Conservation (phyloP, 164 flowering plant genomes). For the Malania oleifera region DNA sequence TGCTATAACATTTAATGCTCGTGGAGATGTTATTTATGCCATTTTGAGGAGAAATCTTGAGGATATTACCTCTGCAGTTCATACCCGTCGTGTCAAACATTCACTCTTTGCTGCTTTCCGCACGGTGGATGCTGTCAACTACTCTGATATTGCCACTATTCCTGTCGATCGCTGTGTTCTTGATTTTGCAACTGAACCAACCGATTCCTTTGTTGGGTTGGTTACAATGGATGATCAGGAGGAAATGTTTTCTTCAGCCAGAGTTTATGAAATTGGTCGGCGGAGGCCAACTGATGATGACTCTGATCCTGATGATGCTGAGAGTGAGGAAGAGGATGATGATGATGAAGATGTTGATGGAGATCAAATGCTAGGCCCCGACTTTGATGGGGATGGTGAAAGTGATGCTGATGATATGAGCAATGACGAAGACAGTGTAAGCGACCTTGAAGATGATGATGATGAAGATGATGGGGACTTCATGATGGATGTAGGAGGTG, state of each 20-base stretch:
- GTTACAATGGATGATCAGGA: conserved; percentile 89
- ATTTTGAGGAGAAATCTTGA: conserved; percentile 77
- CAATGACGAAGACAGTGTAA: conserved; percentile 34
- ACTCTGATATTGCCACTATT: conserved; percentile 85
- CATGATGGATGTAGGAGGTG: conserved; percentile 39
- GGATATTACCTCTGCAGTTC: conserved; percentile 73
- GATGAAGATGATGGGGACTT: conserved; percentile 44
- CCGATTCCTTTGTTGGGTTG: conserved; percentile 86
- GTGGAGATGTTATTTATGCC: conserved; percentile 89
- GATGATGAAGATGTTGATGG: conserved; percentile 58
- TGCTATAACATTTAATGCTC: conserved; percentile 63
- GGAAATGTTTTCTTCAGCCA: conserved; percentile 82
- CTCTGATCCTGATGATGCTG: conserved; percentile 95
- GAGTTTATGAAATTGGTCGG: conserved; percentile 85
- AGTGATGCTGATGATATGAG: conserved; percentile 57
- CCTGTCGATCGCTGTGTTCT: conserved; percentile 91
- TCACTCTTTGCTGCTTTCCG: conserved; percentile 84
- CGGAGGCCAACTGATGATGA: conserved; percentile 87
- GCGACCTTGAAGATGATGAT: conserved; percentile 31
- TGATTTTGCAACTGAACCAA: conserved; percentile 83
- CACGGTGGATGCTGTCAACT: conserved; percentile 81
- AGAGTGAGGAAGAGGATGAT: conserved; percentile 73
- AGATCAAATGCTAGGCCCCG: conserved; percentile 42
- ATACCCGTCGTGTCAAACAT: conserved; percentile 74
- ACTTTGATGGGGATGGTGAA: conserved; percentile 51